Base-by-base conservation (phyloP, 2,329 filamentous ascomycete genomes). In the Aureobasidium sp. region DNA sequence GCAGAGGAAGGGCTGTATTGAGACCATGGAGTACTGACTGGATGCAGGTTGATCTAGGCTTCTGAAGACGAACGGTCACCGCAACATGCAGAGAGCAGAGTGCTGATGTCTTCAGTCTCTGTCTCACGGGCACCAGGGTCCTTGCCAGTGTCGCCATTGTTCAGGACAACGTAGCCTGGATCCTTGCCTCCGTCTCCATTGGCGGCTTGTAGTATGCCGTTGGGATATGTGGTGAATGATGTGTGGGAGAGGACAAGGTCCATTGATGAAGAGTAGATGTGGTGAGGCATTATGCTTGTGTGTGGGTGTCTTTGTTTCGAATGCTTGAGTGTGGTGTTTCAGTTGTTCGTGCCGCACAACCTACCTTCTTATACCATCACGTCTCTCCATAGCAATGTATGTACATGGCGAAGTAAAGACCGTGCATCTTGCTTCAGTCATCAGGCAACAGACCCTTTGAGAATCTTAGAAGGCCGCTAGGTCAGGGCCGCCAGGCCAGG, bases 381-480 rank as follows among this genome's bases (percentile, higher is more conserved):
- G 16, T 30, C 29, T 36, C n/a, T 61, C 2, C 39, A 32, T 41
- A 25, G 25, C 39, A 37, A 37, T 29, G n/a, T 21, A 37, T 32
- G 45, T 39, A 42, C 57, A 41, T 41, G 44, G 57, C 57, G 29
- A 49, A 59, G 57, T 59, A 34, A 34, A 59, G 44, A 39, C 54
- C 54, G 54, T 48, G 54, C 57, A 21, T 59, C 44, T 59, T 39
- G 32, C 27, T 42, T 42, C 45, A 30, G 54, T 59, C 54, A 59
- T 59, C 57, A 59, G 57, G 57, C 57, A 59, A 45, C 45, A 50
- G 36, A 42, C 45, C 29, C 36, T 59, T 32, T 25, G 11, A 8
- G 11, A 48, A 13, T 27, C 25, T 27, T 21, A 41, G 34, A 59
- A 50, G 57, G 45, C 45, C 57, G 32, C 57, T 59, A 59, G 45